phyloP scores from a whole-genome alignment of 345 rosid genomes.

The Aquilaria sinensis region DNA sequence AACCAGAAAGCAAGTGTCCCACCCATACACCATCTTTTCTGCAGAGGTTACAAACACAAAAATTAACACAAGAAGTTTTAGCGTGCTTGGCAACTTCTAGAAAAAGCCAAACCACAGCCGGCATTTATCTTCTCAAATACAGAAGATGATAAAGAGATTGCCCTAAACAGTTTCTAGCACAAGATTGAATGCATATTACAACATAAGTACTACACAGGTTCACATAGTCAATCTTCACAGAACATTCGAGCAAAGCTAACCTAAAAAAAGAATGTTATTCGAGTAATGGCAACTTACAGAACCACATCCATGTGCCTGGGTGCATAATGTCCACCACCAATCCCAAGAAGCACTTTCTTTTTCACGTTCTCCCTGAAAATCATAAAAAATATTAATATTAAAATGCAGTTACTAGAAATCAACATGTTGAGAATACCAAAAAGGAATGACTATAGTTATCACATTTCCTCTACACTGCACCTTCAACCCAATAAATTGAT shows the following conservation, averaged over 20 bases:
- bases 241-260: no score
- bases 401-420: neutral
- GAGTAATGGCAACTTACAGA: conserved; percentile 38
- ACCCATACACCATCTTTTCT: conserved; percentile 91
- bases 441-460: neutral
- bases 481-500: no score
- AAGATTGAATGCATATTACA: no score
- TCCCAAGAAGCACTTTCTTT: conserved; percentile 71
- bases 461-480: no score
- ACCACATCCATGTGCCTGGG: conserved; percentile 90
- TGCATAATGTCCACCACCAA: conserved; percentile 94
- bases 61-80: neutral
- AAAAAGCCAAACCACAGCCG: no score
- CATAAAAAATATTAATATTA: conserved; percentile 1
- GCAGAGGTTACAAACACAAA: conserved; percentile 4
- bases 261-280: neutral
- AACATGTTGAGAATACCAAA: neutral
- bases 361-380: conserved; percentile 42
- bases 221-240: no score
- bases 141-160: no score
- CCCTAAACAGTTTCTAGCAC: no score
- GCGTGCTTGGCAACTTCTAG: no score
- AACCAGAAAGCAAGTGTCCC: conserved; percentile 79
- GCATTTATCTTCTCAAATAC: no score
- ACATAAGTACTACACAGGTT: no score